Base-by-base conservation (phyloP, 805 yeast species). In the Nakazawaea wyomingensis region DNA sequence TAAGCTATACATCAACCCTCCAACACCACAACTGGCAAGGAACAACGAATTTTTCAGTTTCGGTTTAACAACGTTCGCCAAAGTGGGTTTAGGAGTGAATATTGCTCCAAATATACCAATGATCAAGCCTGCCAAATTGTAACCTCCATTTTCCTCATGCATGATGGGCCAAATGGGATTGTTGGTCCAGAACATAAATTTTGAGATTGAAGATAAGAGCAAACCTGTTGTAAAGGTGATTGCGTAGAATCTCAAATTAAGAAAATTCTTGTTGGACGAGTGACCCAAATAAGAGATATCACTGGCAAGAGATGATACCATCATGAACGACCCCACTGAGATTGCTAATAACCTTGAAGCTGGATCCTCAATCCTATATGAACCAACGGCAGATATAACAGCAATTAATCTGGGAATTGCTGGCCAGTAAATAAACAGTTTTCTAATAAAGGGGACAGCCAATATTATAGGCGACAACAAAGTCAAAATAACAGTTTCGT, bases 91-190 rank as follows among this genome's bases (percentile, higher is more conserved):
- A 18, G 82, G 76, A 3, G 96, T 76, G 43, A 82, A 66, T n/a
- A 77, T 52, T 3, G 91, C 89, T 31, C 79, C 72, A 8, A 74
- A 49, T 4, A 81, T 52, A 18, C 95, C 96, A 39, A 84, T 47
- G 4, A 69, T 61, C 3, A 88, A 60, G 32, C 93, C 95, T 24
- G 78, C 63, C 41, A 69, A 70, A 61, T 91, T 91, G 71, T 78
- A 78, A 11, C 99, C 99, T 16, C 97, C 96, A 53, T 86, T 89
- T 10, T 69, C 74, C 14, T 71, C 71, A 59, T 89, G 82, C 90
- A 93, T 82, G 39, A 90, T 84, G 22, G 98, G 95, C 99, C 99
- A 93, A 37, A 89, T 69, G 30, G 99, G 99, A 59, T 93, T 93
- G 57, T 90, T 90, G 2, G 98, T 79, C 64, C 76, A 84, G 53